A percentile compares a stretch with the other conserved stretches of the same genome.
Conservation (phyloP, 352 stramenopile species). For the Phytophthora colocasiae region DNA sequence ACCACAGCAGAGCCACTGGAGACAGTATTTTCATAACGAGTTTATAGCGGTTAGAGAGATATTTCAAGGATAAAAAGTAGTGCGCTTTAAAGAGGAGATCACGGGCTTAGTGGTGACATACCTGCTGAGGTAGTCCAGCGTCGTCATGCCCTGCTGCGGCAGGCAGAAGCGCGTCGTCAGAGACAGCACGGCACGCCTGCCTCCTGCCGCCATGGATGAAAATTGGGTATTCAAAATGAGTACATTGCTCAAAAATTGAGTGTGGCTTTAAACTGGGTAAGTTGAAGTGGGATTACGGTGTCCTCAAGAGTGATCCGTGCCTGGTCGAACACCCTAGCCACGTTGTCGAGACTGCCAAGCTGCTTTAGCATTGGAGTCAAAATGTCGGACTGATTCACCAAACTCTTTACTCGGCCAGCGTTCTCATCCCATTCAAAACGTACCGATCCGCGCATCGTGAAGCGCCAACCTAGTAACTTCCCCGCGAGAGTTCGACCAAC, state of each 20-base stretch:
- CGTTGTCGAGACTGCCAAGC: background rate
- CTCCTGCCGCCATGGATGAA: conserved; percentile 20
- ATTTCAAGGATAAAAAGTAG: background rate
- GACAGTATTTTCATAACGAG: conserved; percentile 3
- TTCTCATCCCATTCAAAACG: conserved; percentile 7
- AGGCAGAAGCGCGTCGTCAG: conserved; percentile 84
- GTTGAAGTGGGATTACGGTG: background rate
- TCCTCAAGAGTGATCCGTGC: background rate
- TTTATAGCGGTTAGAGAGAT: conserved; percentile 5
- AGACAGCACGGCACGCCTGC: conserved; percentile 63
- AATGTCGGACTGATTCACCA: conserved; percentile 5
- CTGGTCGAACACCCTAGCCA: background rate
- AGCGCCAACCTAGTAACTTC: background rate
- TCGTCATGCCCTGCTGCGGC: conserved; percentile 77
- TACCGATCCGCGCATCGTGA: conserved; percentile 2
- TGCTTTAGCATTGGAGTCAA: background rate
- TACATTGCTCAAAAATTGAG: no score
- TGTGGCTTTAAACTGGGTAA: no score
- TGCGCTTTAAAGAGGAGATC: conserved; percentile 6
- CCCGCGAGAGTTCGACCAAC: background rate
- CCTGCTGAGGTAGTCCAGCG: conserved; percentile 82
- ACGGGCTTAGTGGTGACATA: conserved; percentile 9
- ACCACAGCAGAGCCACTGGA: conserved; percentile 74
- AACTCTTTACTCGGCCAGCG: background rate
- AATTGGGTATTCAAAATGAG: no score